Conservation (phyloP, 768 basidiomycete genomes). For the Cystobasidium ongulense region DNA sequence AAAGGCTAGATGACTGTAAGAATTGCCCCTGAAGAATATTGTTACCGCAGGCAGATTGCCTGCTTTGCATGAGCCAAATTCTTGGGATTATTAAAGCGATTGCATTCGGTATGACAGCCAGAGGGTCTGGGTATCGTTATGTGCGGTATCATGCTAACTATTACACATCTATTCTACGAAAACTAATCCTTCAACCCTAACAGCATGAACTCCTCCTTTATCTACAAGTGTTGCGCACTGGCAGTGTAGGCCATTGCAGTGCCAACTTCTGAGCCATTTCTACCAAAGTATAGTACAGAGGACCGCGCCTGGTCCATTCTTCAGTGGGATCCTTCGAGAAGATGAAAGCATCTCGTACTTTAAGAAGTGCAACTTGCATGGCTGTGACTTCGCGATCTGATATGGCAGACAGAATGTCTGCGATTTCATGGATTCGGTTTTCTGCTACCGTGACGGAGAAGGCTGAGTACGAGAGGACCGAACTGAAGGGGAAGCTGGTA, state of each 20-base stretch:
- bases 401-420: constrained; percentile 45
- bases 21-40: too few relatives aligned
- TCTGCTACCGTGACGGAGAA: constrained; percentile 47
- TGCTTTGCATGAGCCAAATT: too few relatives aligned
- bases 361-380: constrained; percentile 47
- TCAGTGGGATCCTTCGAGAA: constrained; percentile 44
- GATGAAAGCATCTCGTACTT: constrained; percentile 47
- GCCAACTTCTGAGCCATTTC: constrained; percentile 45
- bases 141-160: too few relatives aligned
- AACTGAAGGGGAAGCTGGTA: constrained; percentile 47
- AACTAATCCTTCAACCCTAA: too few relatives aligned
- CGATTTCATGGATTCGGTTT: constrained; percentile 46
- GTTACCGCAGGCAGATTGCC: too few relatives aligned
- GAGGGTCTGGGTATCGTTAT: too few relatives aligned
- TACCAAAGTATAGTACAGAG: constrained; percentile 47
- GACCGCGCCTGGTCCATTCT: constrained; percentile 45
- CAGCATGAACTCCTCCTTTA: too few relatives aligned
- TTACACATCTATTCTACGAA: too few relatives aligned
- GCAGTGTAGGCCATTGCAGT: constrained; percentile 39
- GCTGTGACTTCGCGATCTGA: constrained; percentile 42
- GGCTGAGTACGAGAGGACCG: constrained; percentile 47
- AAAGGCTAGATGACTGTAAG: too few relatives aligned
- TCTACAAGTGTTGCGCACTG: constrained; percentile 18
- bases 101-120: too few relatives aligned
- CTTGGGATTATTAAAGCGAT: too few relatives aligned